Conservation (phyloP, 352 stramenopile genomes). For the Halophytophthora polymorphica region DNA sequence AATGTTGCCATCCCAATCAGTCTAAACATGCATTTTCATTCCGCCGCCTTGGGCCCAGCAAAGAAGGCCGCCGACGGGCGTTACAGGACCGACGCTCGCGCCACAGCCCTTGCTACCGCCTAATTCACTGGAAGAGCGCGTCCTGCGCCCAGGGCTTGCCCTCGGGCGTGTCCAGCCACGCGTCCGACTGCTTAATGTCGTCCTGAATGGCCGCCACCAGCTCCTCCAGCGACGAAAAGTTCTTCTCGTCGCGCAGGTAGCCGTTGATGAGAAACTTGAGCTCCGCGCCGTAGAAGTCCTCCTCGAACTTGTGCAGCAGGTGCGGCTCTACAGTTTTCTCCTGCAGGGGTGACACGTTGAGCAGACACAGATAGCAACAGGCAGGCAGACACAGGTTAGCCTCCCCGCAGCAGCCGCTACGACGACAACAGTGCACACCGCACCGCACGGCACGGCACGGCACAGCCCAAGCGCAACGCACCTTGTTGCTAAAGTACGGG, state of each 20-base stretch:
- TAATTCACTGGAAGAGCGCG: slow-evolving; percentile 40
- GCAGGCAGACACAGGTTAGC: slow-evolving; percentile 8
- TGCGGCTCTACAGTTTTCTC: slow-evolving; percentile 97
- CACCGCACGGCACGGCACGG: too few species aligned
- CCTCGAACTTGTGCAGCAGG: slow-evolving; percentile 91
- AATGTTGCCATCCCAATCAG: neutral
- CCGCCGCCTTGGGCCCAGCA: too few species aligned
- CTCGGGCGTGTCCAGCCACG: slow-evolving; percentile 59
- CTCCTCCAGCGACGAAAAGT: slow-evolving; percentile 92
- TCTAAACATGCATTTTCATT: too few species aligned
- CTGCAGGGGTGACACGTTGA: slow-evolving; percentile 14
- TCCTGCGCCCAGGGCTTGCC: slow-evolving; percentile 50
- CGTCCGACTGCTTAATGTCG: slow-evolving; percentile 69
- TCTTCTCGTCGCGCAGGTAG: slow-evolving; percentile 93
- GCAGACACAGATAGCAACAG: neutral
- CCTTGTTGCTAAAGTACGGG: slow-evolving; percentile 92
- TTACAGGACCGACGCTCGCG: too few species aligned
- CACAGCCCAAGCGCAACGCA: too few species aligned
- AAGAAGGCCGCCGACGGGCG: too few species aligned
- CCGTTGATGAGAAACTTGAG: slow-evolving; percentile 92
- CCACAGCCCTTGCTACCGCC: neutral
- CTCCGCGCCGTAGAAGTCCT: slow-evolving; percentile 94
- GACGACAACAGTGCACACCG: neutral
- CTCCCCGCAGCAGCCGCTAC: neutral
- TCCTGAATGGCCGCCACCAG: slow-evolving; percentile 92